These are phyloP conservation scores for Boletus austroedulis DNA, from an alignment of 1,284 basidiomycete genomes.

Conservation along the genomic window DNA sequence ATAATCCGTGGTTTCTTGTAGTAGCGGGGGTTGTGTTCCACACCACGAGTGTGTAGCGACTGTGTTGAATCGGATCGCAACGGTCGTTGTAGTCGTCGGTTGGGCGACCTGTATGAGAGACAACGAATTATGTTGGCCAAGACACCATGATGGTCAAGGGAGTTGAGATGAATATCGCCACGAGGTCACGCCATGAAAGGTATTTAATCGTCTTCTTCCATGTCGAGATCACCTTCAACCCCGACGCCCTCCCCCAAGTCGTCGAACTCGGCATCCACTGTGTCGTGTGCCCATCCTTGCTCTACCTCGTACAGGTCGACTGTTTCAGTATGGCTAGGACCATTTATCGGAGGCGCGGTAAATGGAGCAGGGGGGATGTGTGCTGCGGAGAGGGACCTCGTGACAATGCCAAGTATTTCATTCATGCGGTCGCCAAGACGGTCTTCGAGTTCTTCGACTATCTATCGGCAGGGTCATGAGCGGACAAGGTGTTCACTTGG, in stretches of 20 bases:
- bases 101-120: not conserved
- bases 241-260: slow-evolving; percentile 66
- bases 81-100: not conserved
- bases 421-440: slow-evolving; percentile 73
- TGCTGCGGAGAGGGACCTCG: slow-evolving; percentile 43
- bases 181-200: not conserved
- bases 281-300: slow-evolving; percentile 37
- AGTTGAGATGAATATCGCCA: not conserved
- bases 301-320: slow-evolving; percentile 25
- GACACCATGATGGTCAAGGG: not conserved
- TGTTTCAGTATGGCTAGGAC: slow-evolving; percentile 13
- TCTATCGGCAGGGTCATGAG: slow-evolving; percentile 46
- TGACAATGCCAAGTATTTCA: slow-evolving; percentile 62
- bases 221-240: slow-evolving; percentile 69
- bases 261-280: slow-evolving; percentile 52
- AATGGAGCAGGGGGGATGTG: slow-evolving; percentile 14
- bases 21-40: not conserved
- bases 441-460: slow-evolving; percentile 87
- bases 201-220: slow-evolving; percentile 55
- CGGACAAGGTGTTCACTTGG: not conserved
- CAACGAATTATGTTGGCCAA: not conserved
- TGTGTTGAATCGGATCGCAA: not conserved
- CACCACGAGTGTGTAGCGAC: not conserved
- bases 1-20: not conserved
- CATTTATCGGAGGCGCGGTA: slow-evolving; percentile 5